A percentile compares a stretch with the other conserved stretches of the same genome.
Evolutionary conservation across 495 filamentous ascomycete species (phyloP).

Genomic region (Bathelium albidoporum): DNA sequence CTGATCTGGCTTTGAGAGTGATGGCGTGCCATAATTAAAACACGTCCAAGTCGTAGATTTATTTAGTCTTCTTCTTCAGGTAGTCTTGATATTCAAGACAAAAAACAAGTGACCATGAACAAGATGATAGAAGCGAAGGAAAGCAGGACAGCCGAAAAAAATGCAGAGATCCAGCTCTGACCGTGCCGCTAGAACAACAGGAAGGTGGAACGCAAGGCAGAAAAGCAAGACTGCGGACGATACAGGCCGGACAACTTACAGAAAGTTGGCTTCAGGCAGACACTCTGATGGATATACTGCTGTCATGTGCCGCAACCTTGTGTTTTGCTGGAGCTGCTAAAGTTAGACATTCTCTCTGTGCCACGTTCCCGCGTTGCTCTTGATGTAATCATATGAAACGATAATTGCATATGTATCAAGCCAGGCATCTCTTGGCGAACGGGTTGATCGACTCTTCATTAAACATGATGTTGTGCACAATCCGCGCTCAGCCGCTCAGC

Average conservation of each 20-base stretch:
- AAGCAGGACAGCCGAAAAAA: background rate
- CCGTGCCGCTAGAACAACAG: background rate
- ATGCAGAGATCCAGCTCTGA: constrained; percentile 4
- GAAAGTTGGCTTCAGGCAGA: background rate
- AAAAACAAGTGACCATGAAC: background rate
- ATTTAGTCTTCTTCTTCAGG: background rate
- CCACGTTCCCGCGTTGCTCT: background rate
- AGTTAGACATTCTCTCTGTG: background rate
- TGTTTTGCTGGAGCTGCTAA: background rate
- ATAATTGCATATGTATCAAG: background rate
- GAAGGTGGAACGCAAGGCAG: background rate
- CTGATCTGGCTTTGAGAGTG: background rate
- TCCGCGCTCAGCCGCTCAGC: background rate
- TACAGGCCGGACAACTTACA: background rate
- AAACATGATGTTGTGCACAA: constrained; percentile 1
- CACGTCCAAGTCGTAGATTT: background rate
- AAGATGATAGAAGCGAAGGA: background rate
- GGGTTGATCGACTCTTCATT: background rate
- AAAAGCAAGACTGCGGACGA: background rate
- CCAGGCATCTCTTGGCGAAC: background rate
- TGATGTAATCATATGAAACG: constrained; percentile 2
- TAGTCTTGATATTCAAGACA: no score
- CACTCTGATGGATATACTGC: background rate
- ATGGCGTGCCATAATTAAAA: background rate
- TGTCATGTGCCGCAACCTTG: constrained; percentile 1